Evolutionary conservation across 2,329 filamentous ascomycete genomes (phyloP).

Genomic region (Metarhizium brunneum): DNA sequence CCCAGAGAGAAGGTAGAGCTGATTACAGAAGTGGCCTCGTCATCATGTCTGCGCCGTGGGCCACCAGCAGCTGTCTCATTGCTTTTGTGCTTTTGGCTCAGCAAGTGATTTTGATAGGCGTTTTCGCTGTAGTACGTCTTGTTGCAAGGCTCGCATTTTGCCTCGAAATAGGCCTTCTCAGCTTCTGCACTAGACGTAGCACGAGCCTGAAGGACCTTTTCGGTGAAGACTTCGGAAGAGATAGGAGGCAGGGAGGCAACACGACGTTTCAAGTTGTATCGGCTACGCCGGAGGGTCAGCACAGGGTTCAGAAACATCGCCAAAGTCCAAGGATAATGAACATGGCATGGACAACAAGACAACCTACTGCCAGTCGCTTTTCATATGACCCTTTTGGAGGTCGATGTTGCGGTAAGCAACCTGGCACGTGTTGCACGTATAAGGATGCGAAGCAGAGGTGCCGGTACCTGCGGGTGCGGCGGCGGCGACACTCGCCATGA

Average conservation of each 20-base stretch:
- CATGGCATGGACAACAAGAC: not conserved
- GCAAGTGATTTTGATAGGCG: constrained; percentile 85
- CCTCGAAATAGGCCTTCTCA: constrained; percentile 82
- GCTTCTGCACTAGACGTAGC: constrained; percentile 76
- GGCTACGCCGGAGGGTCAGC: constrained; percentile 35
- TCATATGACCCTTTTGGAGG: constrained; percentile 91
- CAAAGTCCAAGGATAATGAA: not conserved
- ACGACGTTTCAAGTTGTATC: constrained; percentile 93
- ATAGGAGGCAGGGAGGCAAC: constrained; percentile 86
- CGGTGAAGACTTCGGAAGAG: constrained; percentile 84
- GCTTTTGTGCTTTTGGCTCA: constrained; percentile 76
- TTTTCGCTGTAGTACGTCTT: constrained; percentile 97
- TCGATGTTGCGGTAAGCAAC: constrained; percentile 94
- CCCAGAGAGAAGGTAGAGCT: constrained; percentile 89
- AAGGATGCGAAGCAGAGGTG: constrained; percentile 60
- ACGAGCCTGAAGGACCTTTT: constrained; percentile 89
- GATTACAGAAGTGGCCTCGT: constrained; percentile 73
- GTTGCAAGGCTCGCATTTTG: constrained; percentile 69
- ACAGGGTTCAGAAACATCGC: not conserved
- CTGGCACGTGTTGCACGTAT: constrained; percentile 97
- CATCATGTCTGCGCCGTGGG: constrained; percentile 34
- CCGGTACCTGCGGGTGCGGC: constrained; percentile 18
- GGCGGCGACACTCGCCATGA: constrained; percentile 36
- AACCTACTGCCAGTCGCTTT: constrained; percentile 94
- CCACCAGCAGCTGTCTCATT: constrained; percentile 38